Evolutionary conservation across 78 protist species (phyloP).

Genomic region (Polysphondylium violaceum): DNA sequence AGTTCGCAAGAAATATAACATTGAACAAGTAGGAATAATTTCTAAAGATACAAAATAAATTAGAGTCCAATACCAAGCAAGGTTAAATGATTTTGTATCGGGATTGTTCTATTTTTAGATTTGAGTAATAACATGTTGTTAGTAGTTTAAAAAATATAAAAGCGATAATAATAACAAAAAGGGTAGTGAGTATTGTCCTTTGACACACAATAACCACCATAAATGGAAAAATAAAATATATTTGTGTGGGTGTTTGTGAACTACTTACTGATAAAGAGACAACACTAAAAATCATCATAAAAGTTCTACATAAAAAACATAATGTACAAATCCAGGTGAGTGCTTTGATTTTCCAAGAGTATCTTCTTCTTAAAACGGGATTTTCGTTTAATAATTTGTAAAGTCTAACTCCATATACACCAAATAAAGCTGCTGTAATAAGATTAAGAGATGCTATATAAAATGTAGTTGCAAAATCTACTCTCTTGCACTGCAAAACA

Average conservation of each 20-base stretch:
- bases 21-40: slow-evolving; percentile 25
- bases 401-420: slow-evolving; percentile 15
- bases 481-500: slow-evolving; percentile 9
- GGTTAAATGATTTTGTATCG: slow-evolving; percentile 45
- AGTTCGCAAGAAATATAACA: slow-evolving; percentile 10
- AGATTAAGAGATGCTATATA: slow-evolving; percentile 28
- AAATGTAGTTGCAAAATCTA: slow-evolving; percentile 24
- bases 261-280: slow-evolving; percentile 23
- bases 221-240: no score
- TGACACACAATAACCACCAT: no score
- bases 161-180: no score
- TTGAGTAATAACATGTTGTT: no score
- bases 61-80: slow-evolving; percentile 30
- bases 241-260: background rate
- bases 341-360: slow-evolving; percentile 67
- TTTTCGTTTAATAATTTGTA: slow-evolving; percentile 26
- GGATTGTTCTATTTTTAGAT: slow-evolving; percentile 59
- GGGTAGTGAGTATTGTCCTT: background rate
- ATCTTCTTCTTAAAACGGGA: slow-evolving; percentile 12
- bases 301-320: slow-evolving; percentile 32
- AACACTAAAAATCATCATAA: slow-evolving; percentile 52
- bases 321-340: slow-evolving; percentile 62
- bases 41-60: slow-evolving; percentile 14
- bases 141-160: no score
- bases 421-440: slow-evolving; percentile 36